Evolutionary conservation across 371 early-diverging fungal genomes (phyloP).

Genomic region (Massospora cicadina): DNA sequence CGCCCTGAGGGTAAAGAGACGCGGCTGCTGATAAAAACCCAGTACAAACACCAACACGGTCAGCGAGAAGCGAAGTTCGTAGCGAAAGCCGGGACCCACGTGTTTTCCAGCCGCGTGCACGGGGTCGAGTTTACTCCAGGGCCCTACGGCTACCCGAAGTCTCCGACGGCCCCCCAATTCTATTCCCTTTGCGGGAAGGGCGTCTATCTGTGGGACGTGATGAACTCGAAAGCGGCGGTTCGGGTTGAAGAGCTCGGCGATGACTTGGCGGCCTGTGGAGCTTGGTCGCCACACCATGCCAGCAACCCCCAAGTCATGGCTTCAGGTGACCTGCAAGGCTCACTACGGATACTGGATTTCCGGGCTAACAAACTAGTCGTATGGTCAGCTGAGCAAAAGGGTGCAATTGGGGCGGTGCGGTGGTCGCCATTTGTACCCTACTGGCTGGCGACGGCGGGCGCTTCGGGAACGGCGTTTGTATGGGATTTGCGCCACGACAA

Average conservation of each 20-base stretch:
- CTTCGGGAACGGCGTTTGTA: neutral
- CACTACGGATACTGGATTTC: neutral
- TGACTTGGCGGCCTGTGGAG: neutral
- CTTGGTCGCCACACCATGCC: neutral
- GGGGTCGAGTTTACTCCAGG: neutral
- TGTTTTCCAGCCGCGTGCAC: neutral
- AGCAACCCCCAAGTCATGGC: neutral
- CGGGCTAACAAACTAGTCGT: neutral
- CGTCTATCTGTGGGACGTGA: slow-evolving; percentile 3
- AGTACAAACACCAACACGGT: neutral
- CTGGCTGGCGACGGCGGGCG: slow-evolving; percentile 6
- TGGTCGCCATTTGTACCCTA: slow-evolving; percentile 10
- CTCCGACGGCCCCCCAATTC: neutral
- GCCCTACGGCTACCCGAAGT: neutral
- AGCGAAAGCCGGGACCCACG: neutral
- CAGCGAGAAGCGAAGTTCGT: neutral
- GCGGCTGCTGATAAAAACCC: slow-evolving; percentile 8
- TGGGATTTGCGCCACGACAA: slow-evolving; percentile 4
- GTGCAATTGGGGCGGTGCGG: neutral
- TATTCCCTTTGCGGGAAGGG: neutral
- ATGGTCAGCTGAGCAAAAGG: neutral
- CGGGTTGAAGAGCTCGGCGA: neutral
- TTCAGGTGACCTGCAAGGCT: neutral
- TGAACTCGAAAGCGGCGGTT: slow-evolving; percentile 1
- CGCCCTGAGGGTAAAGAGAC: neutral